These are phyloP conservation scores for Neurospora sp. DNA, from an alignment of 495 filamentous ascomycete genomes.

Conservation along the genomic window DNA sequence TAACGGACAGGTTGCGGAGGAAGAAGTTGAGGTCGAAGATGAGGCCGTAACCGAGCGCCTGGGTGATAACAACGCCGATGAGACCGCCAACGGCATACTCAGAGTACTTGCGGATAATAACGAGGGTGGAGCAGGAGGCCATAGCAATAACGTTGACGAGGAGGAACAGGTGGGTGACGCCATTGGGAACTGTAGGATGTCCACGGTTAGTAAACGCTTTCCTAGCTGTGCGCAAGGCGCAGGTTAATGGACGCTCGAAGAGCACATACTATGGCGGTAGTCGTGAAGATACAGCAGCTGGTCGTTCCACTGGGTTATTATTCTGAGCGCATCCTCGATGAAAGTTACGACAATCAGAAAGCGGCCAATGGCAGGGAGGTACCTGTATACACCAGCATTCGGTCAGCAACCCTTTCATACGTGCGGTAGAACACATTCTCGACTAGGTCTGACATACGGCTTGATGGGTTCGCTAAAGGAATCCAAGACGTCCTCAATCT, in stretches of 20 bases:
- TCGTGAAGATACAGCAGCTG: constrained; percentile 89
- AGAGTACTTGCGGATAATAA: constrained; percentile 84
- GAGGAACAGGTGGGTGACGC: constrained; percentile 89
- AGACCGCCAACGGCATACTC: constrained; percentile 88
- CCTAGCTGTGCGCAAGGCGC: neutral
- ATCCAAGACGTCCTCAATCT: constrained; percentile 93
- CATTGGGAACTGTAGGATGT: constrained; percentile 59
- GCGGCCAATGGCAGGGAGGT: constrained; percentile 87
- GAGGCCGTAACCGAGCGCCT: constrained; percentile 92
- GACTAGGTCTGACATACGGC: constrained; percentile 58
- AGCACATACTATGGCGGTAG: constrained; percentile 77
- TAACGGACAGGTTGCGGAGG: constrained; percentile 93
- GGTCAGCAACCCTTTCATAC: neutral
- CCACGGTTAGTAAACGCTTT: constrained; percentile 9
- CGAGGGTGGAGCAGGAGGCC: constrained; percentile 67
- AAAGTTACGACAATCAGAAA: constrained; percentile 98
- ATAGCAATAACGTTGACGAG: constrained; percentile 86
- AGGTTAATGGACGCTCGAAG: constrained; percentile 3
- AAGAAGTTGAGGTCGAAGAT: constrained; percentile 99
- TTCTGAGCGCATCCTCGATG: constrained; percentile 90
- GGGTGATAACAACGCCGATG: constrained; percentile 83
- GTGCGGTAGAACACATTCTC: neutral
- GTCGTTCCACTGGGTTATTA: constrained; percentile 96
- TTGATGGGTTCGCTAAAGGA: constrained; percentile 83
- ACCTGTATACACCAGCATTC: constrained; percentile 40